phyloP scores from a whole-genome alignment of 495 filamentous ascomycete genomes.

The Articulospora tetracladia region DNA sequence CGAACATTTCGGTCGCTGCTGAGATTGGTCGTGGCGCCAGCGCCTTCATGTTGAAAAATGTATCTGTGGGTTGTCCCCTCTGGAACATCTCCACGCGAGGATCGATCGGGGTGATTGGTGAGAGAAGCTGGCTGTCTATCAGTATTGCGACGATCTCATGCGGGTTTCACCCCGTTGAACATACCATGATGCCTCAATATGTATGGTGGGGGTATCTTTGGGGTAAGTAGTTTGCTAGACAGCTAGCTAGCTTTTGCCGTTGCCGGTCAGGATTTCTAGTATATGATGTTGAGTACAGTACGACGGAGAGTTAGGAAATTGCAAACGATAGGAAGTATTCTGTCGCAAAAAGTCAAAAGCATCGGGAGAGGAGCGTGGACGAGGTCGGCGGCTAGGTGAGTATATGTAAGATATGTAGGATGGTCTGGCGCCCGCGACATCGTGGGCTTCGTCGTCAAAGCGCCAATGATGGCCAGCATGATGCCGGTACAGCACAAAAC shows the following conservation, averaged over 20 bases:
- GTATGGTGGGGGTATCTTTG: constrained; percentile 17
- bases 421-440: constrained; percentile 1
- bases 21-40: constrained; percentile 51
- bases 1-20: constrained; percentile 65
- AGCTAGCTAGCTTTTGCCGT: constrained; percentile 27
- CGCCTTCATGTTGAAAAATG: constrained; percentile 45
- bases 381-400: constrained; percentile 21
- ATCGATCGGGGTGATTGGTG: constrained; percentile 22
- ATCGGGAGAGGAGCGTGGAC: constrained; percentile 23
- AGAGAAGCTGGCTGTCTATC: constrained; percentile 12
- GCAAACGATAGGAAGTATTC: constrained; percentile 12
- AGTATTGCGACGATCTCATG: not conserved
- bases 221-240: constrained; percentile 15
- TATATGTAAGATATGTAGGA: constrained; percentile 25
- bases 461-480: constrained; percentile 19
- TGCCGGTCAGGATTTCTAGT: constrained; percentile 22
- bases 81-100: constrained; percentile 42
- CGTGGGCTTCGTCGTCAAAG: constrained; percentile 17
- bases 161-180: not conserved
- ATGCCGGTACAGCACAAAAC: constrained; percentile 12
- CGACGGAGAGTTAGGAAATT: constrained; percentile 20
- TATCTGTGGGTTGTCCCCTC: constrained; percentile 37
- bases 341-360: constrained; percentile 20
- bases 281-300: constrained; percentile 13
- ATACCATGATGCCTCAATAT: constrained; percentile 17